phyloP scores from a whole-genome alignment of 345 rosid species.

The Chamaenerion angustifolium region DNA sequence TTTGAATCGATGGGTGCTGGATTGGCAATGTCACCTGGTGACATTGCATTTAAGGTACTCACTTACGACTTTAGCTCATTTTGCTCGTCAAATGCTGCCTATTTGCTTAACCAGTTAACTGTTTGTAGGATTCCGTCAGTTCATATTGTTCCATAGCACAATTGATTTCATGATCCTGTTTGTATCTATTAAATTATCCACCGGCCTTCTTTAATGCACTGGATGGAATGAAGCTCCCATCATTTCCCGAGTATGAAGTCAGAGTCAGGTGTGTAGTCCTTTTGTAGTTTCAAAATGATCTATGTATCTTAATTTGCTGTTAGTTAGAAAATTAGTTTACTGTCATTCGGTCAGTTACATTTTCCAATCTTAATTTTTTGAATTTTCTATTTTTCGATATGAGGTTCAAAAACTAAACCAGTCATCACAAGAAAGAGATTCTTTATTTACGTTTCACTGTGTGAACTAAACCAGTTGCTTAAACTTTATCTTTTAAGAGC shows the following conservation, averaged over 20 bases:
- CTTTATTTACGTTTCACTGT: background rate
- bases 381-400: no score
- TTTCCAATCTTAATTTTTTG: background rate
- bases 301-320: slow-evolving; percentile 1
- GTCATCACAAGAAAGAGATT: background rate
- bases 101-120: background rate
- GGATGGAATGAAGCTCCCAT: slow-evolving; percentile 79
- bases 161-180: no score
- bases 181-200: no score
- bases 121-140: no score
- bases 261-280: slow-evolving; percentile 56
- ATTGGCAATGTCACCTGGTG: slow-evolving; percentile 93
- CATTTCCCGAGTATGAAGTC: slow-evolving; percentile 83
- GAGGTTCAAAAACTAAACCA: no score
- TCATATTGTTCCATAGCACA: no score
- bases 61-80: background rate
- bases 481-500: background rate
- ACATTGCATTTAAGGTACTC: slow-evolving; percentile 74
- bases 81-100: background rate
- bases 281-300: background rate
- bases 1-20: slow-evolving; percentile 99
- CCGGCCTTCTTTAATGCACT: slow-evolving; percentile 33
- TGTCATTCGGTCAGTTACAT: background rate
- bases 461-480: background rate
- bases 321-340: background rate